Conservation (phyloP, 2,329 filamentous ascomycete species). For the Sclerotinia spermophila region DNA sequence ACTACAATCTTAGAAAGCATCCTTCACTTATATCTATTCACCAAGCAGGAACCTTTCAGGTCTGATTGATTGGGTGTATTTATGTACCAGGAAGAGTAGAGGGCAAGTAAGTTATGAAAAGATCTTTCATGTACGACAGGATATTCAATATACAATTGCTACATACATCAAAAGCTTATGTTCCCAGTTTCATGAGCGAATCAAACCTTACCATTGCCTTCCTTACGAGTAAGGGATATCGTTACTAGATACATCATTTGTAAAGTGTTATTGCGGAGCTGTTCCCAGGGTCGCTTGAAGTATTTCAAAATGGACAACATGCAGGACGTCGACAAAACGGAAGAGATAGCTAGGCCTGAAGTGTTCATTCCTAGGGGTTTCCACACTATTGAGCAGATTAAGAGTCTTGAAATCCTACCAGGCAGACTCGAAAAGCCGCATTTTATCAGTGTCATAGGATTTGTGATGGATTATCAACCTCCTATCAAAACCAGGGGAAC, state of each 20-base stretch:
- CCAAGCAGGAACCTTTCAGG: background rate
- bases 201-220: background rate
- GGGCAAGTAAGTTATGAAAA: background rate
- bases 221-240: background rate
- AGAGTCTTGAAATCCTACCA: conserved; percentile 30
- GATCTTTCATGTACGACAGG: background rate
- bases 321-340: background rate
- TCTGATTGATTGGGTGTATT: background rate
- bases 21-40: background rate
- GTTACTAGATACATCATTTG: too few species aligned
- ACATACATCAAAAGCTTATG: background rate
- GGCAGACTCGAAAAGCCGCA: background rate
- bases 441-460: conserved; percentile 60
- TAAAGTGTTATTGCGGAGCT: background rate
- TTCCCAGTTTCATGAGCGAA: background rate
- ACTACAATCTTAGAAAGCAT: background rate
- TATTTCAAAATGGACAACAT: background rate
- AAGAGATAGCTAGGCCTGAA: background rate
- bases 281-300: background rate
- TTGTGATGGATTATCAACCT: conserved; percentile 62
- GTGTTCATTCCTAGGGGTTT: conserved; percentile 42
- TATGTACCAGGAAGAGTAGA: background rate
- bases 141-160: background rate
- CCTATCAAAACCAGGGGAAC: conserved; percentile 48
- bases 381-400: conserved; percentile 41